Base-by-base conservation (phyloP, 1,139 yeast genomes). In the Hansenula lynferdii region DNA sequence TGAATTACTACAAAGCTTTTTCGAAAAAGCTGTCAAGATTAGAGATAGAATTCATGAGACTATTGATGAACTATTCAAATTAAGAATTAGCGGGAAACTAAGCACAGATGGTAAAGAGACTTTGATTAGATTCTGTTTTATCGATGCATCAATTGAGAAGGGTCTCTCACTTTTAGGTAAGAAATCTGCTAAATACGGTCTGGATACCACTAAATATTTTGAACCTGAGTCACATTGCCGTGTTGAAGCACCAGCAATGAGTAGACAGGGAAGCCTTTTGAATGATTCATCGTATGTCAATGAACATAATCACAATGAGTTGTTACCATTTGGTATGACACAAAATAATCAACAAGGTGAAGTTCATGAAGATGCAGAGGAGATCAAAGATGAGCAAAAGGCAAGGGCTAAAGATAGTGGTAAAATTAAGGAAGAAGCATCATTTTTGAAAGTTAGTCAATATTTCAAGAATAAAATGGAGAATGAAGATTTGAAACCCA, bases 101-200 rank as follows among this genome's bases (percentile, higher is more conserved):
- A 77, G 69, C 42, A 52, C 77, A 5, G 84, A 81, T 49, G 92
- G 90, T 10, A 83, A 83, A 51, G 94, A 83, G 52, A 77, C 86
- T 0, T 63, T 84, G 39, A 70, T 84, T 28, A 67, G 87, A 47
- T 72, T 83, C 45, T 77, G 85, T 42, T 73, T 78, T 44, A 68
- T 83, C 40, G 89, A 83, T 57, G 75, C 83, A 9, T 77, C 89
- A 10, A 69, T 84, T 38, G 84, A 80, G 47, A 79, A 77, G 49
- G 86, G 85, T 1, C 54, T 81, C 30, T 69, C 70, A 43, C 61
- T 83, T 46, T 64, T 82, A 43, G 75, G 69, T 11, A 54, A 58
- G 29, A 57, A 50, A 29, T 29, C 47, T 17, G 34, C 48, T 3
- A 22, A 23, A 17, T n/a, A 23, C 23, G 34, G 34, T 7, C 19